Evolutionary conservation across 75 land plant species (phyloP), one percentile per base, ranked within the genome.

Genomic region (Pinus taeda): DNA sequence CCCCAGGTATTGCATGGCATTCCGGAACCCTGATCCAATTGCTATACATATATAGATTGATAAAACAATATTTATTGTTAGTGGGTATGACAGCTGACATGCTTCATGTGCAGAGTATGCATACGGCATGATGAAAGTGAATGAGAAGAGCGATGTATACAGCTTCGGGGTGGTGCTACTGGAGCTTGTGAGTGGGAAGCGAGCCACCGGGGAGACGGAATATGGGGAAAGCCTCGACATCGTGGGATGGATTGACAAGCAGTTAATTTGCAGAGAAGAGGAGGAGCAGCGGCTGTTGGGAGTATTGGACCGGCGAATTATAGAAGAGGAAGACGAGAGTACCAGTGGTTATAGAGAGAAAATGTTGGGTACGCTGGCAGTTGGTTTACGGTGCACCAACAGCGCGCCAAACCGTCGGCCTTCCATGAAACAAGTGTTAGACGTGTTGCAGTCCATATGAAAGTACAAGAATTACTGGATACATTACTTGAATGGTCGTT

Each of bases 101-200:
- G 5, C 0, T 15, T 15, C 26, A 5, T 63, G 5, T 73, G 64
- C 81, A 85, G 86, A 85, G 53, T 85, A 85, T 67, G 77, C 57
- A 14, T 65, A 82, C 62, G 82, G 67, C 37, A 65, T 67, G 78
- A 4, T 82, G 76, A 76, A 76, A 65, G 74, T 79, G 81, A 14
- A 78, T 77, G 8, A 57, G 37, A 82, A 80, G 57, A 85, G 86
- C 33, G 86, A 85, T 30, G 86, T 85, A 15, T 85, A 85, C 70
- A 85, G 86, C 77, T 85, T 85, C 71, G 86, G 86, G 3, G 86
- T 85, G 17, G 85, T 85, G 20, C 6, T 85, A 74, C 76, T 85
- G 64, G 86, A 85, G 86, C 72, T 85, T 45, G 57, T 85, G 20
- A 76, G 64, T 0, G 78, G 86, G 13, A 81, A 14, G 77, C 57